These are phyloP conservation scores for Cercospora berteroae DNA, from an alignment of 2,329 filamentous ascomycete genomes.

Conservation along the genomic window DNA sequence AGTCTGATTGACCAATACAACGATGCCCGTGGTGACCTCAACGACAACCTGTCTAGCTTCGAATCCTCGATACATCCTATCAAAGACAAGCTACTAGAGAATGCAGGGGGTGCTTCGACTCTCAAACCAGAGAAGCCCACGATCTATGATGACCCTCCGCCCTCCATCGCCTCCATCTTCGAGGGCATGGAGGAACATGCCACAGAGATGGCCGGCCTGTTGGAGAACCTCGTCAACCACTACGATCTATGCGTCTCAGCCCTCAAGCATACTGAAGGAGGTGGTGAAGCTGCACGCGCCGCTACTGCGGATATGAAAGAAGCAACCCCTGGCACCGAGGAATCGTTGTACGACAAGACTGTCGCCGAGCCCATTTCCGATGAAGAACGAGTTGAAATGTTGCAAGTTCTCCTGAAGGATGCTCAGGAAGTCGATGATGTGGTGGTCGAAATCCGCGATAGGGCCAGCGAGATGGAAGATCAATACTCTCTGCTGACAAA, in stretches of 20 bases:
- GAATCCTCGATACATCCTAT: constrained; percentile 58
- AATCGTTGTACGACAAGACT: constrained; percentile 57
- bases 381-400: constrained; percentile 77
- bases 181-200: constrained; percentile 67
- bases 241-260: constrained; percentile 93
- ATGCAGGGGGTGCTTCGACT: constrained; percentile 10
- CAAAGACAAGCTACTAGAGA: constrained; percentile 17
- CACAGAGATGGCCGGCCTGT: constrained; percentile 74
- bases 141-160: constrained; percentile 32
- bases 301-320: constrained; percentile 37
- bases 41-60: constrained; percentile 61
- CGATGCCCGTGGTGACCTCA: constrained; percentile 61
- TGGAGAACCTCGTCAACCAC: constrained; percentile 78
- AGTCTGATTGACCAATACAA: constrained; percentile 69
- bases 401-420: constrained; percentile 74
- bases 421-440: constrained; percentile 62
- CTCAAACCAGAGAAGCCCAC: constrained; percentile 33
- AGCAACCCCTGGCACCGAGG: constrained; percentile 46
- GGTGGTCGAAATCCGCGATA: constrained; percentile 67
- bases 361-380: constrained; percentile 65
- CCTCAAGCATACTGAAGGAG: constrained; percentile 78
- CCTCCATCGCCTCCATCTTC: constrained; percentile 47
- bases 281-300: constrained; percentile 47
- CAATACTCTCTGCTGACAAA: constrained; percentile 63
- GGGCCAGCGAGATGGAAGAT: constrained; percentile 72